Evolutionary conservation across 306 rosid species (phyloP).

Genomic region (Potentilla sterilis): DNA sequence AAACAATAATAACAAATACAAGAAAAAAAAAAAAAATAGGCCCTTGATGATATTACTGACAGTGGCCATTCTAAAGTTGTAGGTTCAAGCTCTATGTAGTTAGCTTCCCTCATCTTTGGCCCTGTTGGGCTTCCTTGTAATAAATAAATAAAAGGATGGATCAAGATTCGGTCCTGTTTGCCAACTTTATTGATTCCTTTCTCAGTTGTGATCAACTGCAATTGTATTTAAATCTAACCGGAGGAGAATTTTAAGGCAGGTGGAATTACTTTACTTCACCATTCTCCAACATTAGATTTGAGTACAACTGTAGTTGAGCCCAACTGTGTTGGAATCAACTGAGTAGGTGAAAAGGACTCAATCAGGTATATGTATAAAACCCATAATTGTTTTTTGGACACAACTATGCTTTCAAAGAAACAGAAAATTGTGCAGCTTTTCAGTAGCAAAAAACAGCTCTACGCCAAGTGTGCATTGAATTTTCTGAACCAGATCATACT

Average conservation of each 20-base stretch:
- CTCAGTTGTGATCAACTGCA: not conserved
- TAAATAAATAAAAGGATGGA: not conserved
- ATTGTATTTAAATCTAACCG: not conserved
- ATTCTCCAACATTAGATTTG: not conserved
- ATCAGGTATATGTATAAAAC: not conserved
- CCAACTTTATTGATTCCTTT: not conserved
- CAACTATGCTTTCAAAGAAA: not conserved
- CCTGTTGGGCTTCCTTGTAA: too few relatives aligned
- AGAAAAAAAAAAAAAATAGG: not conserved
- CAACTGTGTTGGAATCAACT: not conserved
- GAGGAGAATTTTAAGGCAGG: not conserved
- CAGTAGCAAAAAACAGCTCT: not conserved
- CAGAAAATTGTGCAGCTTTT: conserved; percentile 2
- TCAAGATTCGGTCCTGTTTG: too few relatives aligned
- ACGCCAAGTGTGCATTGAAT: not conserved
- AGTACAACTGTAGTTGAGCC: not conserved
- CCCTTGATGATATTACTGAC: too few relatives aligned
- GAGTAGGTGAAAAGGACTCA: not conserved
- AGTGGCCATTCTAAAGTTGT: too few relatives aligned
- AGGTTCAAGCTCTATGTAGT: too few relatives aligned
- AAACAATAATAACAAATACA: not conserved
- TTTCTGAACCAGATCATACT: not conserved
- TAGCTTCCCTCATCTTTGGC: too few relatives aligned
- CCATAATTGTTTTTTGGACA: not conserved
- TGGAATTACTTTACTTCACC: not conserved